Base-by-base conservation (phyloP, 495 filamentous ascomycete genomes). In the Aspergillus coremiiformis region DNA sequence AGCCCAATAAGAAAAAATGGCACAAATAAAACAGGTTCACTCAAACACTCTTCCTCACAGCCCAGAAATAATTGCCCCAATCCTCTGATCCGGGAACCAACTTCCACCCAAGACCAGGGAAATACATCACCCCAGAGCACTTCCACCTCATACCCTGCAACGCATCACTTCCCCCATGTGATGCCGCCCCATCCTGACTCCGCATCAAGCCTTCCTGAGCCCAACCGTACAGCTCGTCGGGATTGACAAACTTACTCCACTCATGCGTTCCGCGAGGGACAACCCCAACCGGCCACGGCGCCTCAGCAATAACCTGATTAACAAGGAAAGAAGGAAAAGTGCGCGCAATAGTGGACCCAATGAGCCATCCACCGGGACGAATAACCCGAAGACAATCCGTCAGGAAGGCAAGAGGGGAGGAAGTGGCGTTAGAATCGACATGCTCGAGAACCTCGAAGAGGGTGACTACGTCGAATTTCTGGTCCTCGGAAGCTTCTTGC, bases 1-100 rank as follows among this genome's bases (percentile, higher is more conserved):
- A 32, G 11, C 11, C 29, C 2, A 32, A 12, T 27, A 35, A 14
- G 5, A 6, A 14, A 35, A 10, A 6, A 35, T 3, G 11, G 12
- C 10, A 44, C 6, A 35, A 49, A 44, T 32, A 17, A 27, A 33
- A 37, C 30, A 37, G 8, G 11, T 32, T 32, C 11, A 32, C 11
- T 9, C 50, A 71, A 47, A 73, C 29, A 20, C 70, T 76, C 70
- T 75, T 94, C 68, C 84, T 82, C 26, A 94, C 81, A 33, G 81
- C 93, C 69, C 96, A 94, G 68, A 98, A 97, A 68, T 98, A 98
- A 70, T 98, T 98, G 29, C 93, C 93, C 69, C 87, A 81, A 64
- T 79, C 83, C 74, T 98, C 93, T 45, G 87, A 85, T 8, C 87
- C 87, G 14, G 52, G 61, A 2, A 96, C 86, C 69, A 89, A 83